These are phyloP conservation scores for Batkoa obscura DNA, from an alignment of 371 early-diverging fungal genomes.

Conservation along the genomic window DNA sequence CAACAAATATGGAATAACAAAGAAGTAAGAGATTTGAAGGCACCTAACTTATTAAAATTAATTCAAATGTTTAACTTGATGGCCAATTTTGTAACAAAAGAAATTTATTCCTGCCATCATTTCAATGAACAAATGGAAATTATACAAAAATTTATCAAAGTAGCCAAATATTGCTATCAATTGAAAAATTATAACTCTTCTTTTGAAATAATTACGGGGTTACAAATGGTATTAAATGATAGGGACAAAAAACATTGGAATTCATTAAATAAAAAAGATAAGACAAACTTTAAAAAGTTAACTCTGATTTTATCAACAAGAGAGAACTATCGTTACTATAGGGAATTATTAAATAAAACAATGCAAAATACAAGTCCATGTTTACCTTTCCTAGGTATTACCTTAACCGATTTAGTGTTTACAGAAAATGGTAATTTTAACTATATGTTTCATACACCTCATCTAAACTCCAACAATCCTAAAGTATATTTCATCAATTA, in stretches of 20 bases:
- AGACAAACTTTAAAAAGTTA: slow-evolving; percentile 14
- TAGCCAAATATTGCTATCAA: slow-evolving; percentile 29
- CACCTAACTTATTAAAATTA: slow-evolving; percentile 23
- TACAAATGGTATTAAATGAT: slow-evolving; percentile 27
- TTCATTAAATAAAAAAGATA: slow-evolving; percentile 15
- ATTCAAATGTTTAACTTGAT: slow-evolving; percentile 41
- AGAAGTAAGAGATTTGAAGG: slow-evolving; percentile 7
- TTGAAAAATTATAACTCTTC: slow-evolving; percentile 33
- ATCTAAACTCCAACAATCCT: background rate
- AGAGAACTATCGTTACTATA: slow-evolving; percentile 22
- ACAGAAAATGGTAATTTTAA: slow-evolving; percentile 84
- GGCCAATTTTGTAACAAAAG: slow-evolving; percentile 28
- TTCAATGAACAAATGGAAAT: slow-evolving; percentile 21
- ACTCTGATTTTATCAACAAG: slow-evolving; percentile 15
- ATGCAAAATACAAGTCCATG: slow-evolving; percentile 12
- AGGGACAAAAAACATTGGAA: slow-evolving; percentile 24
- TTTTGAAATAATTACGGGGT: slow-evolving; percentile 39
- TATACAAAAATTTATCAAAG: slow-evolving; percentile 24
- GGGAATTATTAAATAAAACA: slow-evolving; percentile 13
- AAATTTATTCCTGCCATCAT: slow-evolving; percentile 16
- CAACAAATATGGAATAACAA: slow-evolving; percentile 21
- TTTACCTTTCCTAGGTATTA: slow-evolving; percentile 74
- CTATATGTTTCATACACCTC: slow-evolving; percentile 15
- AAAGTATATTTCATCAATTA: background rate
- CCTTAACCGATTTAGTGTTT: slow-evolving; percentile 79